These are phyloP conservation scores for Fusarium phyllophilum DNA, from an alignment of 2,329 filamentous ascomycete species.

Conservation along the genomic window DNA sequence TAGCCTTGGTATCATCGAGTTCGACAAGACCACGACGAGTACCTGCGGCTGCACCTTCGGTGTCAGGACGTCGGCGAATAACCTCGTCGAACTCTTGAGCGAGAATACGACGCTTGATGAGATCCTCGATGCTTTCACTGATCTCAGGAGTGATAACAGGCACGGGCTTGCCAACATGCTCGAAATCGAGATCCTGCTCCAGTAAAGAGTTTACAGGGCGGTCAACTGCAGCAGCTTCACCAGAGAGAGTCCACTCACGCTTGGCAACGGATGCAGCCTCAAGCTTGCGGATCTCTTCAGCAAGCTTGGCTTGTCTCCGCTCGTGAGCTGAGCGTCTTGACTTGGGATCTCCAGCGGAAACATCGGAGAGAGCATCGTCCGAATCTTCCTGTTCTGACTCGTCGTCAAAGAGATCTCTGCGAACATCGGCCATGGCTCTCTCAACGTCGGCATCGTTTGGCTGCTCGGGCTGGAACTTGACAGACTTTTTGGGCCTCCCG, in stretches of 20 bases:
- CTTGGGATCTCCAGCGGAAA: conserved; percentile 74
- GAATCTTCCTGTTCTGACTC: conserved; percentile 72
- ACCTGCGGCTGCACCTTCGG: conserved; percentile 68
- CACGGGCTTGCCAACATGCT: conserved; percentile 92
- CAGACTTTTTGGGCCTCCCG: conserved; percentile 56
- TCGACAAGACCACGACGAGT: conserved; percentile 79
- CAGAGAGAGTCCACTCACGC: conserved; percentile 88
- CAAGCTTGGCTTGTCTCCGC: conserved; percentile 83
- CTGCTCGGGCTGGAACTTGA: conserved; percentile 53
- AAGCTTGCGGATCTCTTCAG: conserved; percentile 89
- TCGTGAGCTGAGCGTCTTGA: conserved; percentile 87
- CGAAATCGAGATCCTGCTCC: conserved; percentile 95
- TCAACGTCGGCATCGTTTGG: conserved; percentile 75
- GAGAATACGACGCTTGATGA: conserved; percentile 93
- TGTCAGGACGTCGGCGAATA: conserved; percentile 80
- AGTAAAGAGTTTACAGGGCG: conserved; percentile 91
- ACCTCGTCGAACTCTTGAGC: conserved; percentile 94
- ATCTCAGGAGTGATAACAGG: conserved; percentile 93
- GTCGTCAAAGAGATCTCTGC: conserved; percentile 90
- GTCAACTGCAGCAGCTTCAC: conserved; percentile 85
- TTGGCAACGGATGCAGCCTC: conserved; percentile 91
- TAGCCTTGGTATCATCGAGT: conserved; percentile 87
- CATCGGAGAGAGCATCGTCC: conserved; percentile 71
- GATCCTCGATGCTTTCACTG: conserved; percentile 88
- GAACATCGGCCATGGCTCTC: conserved; percentile 86